phyloP scores from a whole-genome alignment of 2,329 filamentous ascomycete species.

The Piedraia hortae region DNA sequence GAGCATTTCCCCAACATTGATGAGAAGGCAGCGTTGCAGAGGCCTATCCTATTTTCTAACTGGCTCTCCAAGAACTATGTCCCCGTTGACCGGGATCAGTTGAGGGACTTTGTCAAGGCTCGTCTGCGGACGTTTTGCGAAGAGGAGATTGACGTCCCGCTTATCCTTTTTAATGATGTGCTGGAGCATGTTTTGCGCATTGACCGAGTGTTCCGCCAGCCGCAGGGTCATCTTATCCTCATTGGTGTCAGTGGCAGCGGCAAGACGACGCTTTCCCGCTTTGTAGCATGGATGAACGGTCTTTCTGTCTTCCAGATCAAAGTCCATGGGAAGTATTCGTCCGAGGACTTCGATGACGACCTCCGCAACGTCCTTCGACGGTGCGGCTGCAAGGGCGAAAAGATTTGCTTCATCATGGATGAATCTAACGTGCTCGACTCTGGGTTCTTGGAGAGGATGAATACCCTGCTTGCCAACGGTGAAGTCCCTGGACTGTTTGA shows the following conservation, averaged over 20 bases:
- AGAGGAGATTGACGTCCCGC: constrained; percentile 91
- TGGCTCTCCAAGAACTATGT: constrained; percentile 98
- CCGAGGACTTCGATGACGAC: constrained; percentile 96
- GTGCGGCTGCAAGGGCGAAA: constrained; percentile 92
- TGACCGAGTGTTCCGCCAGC: constrained; percentile 92
- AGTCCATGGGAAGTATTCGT: constrained; percentile 93
- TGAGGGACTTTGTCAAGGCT: constrained; percentile 93
- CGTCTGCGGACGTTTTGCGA: constrained; percentile 95
- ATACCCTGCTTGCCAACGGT: constrained; percentile 93
- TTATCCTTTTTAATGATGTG: constrained; percentile 98
- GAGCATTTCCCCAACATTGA: constrained; percentile 93
- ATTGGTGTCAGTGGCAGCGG: constrained; percentile 96
- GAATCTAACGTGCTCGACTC: constrained; percentile 96
- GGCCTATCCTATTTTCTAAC: constrained; percentile 93
- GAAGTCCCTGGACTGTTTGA: constrained; percentile 97
- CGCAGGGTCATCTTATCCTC: constrained; percentile 89
- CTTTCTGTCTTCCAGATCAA: constrained; percentile 99
- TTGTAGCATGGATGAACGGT: constrained; percentile 99
- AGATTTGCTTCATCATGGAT: constrained; percentile 99
- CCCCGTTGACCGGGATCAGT: constrained; percentile 77
- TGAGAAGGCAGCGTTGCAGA: constrained; percentile 61
- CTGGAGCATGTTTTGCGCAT: constrained; percentile 94
- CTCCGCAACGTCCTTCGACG: constrained; percentile 75
- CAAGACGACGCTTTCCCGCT: constrained; percentile 92
- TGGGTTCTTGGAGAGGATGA: constrained; percentile 97